These are phyloP conservation scores for Pholiota adiposa DNA, from an alignment of 1,284 basidiomycete genomes.

Conservation along the genomic window DNA sequence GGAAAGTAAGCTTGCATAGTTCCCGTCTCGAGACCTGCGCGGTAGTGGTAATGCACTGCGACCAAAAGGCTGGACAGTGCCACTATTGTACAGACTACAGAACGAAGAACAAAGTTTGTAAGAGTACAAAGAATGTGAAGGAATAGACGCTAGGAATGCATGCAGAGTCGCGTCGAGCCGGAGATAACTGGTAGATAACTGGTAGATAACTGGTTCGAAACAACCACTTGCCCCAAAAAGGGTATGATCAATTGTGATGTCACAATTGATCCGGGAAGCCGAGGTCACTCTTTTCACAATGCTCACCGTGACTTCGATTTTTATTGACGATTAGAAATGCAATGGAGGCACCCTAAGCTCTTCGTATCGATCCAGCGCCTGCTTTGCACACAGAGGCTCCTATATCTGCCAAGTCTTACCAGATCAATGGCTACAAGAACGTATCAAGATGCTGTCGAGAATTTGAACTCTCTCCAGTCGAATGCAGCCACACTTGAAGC, in stretches of 20 bases:
- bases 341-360: conserved; percentile 24
- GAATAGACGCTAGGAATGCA: background rate
- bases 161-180: conserved; percentile 8
- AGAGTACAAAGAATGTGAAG: conserved; percentile 3
- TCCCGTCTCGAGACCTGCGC: background rate
- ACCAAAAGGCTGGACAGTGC: too few relatives aligned
- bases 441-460: conserved; percentile 83
- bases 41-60: background rate
- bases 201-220: background rate
- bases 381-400: conserved; percentile 17
- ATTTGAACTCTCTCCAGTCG: conserved; percentile 91
- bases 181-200: background rate
- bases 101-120: background rate
- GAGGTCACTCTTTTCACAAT: conserved; percentile 3
- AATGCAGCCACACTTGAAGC: conserved; percentile 93
- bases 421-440: conserved; percentile 58
- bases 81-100: too few relatives aligned
- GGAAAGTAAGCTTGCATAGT: conserved; percentile 25
- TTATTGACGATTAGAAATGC: conserved; percentile 26
- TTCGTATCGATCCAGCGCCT: conserved; percentile 18
- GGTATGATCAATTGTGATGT: background rate
- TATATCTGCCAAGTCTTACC: background rate
- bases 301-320: conserved; percentile 14
- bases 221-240: too few relatives aligned
- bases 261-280: background rate